Evolutionary conservation across 768 basidiomycete species (phyloP).

Genomic region (Suillus decipiens): DNA sequence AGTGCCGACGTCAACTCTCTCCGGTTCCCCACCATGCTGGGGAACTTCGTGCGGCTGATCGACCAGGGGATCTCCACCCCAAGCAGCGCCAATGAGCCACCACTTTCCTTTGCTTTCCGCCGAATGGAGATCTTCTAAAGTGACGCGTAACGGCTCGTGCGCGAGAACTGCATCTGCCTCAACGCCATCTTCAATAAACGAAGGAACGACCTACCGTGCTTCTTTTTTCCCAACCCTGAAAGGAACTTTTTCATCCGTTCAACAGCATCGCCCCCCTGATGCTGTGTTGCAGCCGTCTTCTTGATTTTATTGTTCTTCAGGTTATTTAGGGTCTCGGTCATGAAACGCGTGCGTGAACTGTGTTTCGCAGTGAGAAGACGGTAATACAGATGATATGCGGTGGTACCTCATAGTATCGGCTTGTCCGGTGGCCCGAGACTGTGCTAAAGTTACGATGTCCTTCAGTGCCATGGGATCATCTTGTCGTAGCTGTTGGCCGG

Average conservation of each 20-base stretch:
- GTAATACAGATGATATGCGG: background rate
- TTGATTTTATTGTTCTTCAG: slow-evolving; percentile 91
- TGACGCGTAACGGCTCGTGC: slow-evolving; percentile 85
- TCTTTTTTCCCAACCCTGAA: slow-evolving; percentile 70
- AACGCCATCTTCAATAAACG: background rate
- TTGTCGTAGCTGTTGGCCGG: slow-evolving; percentile 86
- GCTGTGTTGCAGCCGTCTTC: slow-evolving; percentile 57
- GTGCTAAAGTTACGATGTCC: slow-evolving; percentile 85
- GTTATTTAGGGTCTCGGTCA: slow-evolving; percentile 91
- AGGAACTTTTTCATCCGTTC: slow-evolving; percentile 91
- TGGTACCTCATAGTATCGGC: slow-evolving; percentile 54
- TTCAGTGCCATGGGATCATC: slow-evolving; percentile 93
- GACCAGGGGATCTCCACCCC: slow-evolving; percentile 88
- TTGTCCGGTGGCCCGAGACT: slow-evolving; percentile 61
- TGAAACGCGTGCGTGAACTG: slow-evolving; percentile 91
- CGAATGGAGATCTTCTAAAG: slow-evolving; percentile 80
- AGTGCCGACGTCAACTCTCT: slow-evolving; percentile 32
- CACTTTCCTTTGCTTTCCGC: slow-evolving; percentile 91
- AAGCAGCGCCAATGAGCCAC: slow-evolving; percentile 98
- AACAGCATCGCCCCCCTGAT: slow-evolving; percentile 74
- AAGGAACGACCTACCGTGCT: slow-evolving; percentile 51
- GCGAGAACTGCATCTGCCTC: slow-evolving; percentile 57
- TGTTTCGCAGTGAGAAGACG: background rate
- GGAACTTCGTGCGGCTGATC: slow-evolving; percentile 54
- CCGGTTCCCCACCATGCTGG: slow-evolving; percentile 23